Conservation (phyloP, 495 filamentous ascomycete genomes). For the Xylaria palmicola region DNA sequence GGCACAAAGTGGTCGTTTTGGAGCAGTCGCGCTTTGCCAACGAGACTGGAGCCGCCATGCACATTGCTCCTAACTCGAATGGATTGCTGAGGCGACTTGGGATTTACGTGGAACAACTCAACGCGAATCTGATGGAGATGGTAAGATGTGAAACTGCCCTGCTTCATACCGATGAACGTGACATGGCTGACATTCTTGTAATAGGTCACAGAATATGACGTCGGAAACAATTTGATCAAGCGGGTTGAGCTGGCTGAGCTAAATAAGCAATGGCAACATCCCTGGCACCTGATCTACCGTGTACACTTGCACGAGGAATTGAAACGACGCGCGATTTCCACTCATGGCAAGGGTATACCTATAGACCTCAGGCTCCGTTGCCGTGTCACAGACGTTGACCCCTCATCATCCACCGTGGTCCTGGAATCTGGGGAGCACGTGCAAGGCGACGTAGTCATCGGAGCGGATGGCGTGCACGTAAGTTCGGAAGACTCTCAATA, state of each 20-base stretch:
- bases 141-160: background rate
- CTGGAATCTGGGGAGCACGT: conserved; percentile 38
- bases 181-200: background rate
- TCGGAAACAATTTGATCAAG: too few species aligned
- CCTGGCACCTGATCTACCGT: conserved; percentile 54
- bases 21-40: background rate
- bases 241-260: conserved; percentile 5
- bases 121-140: background rate
- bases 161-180: background rate
- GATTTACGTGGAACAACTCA: background rate
- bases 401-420: conserved; percentile 31
- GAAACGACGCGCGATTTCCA: conserved; percentile 33
- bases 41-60: background rate
- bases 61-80: background rate
- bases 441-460: conserved; percentile 39
- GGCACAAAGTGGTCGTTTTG: background rate
- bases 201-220: background rate
- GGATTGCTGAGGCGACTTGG: background rate
- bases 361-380: background rate
- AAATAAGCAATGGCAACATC: conserved; percentile 47
- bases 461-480: conserved; percentile 43
- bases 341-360: background rate
- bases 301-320: conserved; percentile 49
- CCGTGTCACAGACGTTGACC: background rate
- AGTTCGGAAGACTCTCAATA: background rate